Evolutionary conservation across 306 rosid species (phyloP), one percentile per base, ranked within the genome.

Genomic region (Amphicarpaea edgeworthii): DNA sequence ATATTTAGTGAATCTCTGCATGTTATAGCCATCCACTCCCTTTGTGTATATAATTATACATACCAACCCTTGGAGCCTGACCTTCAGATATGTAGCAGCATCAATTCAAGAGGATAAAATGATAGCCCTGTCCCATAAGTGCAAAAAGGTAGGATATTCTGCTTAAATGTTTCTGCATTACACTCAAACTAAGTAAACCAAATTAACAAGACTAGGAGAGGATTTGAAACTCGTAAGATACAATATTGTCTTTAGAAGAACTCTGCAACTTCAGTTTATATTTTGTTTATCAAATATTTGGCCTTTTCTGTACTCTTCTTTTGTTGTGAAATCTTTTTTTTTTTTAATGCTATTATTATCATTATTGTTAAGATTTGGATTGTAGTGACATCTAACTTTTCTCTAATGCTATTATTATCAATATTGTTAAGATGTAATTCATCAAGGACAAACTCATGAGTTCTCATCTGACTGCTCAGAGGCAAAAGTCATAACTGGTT

Each of bases 401-500:
- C 19, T 61, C 51, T 28, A 20, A 60, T 21, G 26, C 47, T 20
- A 63, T 42, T 14, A 12, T 53, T n/a, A n/a, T n/a, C 5, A 63
- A 34, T 41, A n/a, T 54, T 58, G 23, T 50, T 51, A 58, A 79
- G 15, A 55, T 76, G 23, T 4, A 72, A 41, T 79, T 75, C 53
- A 6, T 23, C 59, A 30, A 68, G 84, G 70, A 57, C 77, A 55
- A 61, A 55, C 79, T 70, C 61, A 73, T 0, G 26, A 72, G 26
- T 26, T 70, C 11, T 60, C 74, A 55, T 41, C 84, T 50, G 66
- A 84, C 47, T 43, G 58, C 74, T 53, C 72, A 47, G 82, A 45
- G 45, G 67, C 83, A 72, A 83, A 83, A 43, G 68, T 65, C 61
- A 58, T 62, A 28, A 9, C 75, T 78, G 75, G 68, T 66, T 40